Base-by-base conservation (phyloP, 495 filamentous ascomycete species). In the Jackrogersella minutella region DNA sequence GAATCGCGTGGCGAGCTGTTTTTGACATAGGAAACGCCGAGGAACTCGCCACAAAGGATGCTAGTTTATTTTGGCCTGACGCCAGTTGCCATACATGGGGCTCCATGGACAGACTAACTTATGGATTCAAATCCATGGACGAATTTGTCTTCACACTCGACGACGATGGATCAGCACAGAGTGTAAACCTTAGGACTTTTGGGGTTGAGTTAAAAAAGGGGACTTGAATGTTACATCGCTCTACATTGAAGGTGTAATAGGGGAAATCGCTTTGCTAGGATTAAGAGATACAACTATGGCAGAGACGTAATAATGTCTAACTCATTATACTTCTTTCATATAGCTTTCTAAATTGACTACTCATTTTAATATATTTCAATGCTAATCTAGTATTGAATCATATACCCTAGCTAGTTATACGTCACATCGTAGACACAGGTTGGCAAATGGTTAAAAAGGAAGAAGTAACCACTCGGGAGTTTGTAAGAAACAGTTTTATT, bases 91-190 rank as follows among this genome's bases (percentile, higher is more conserved):
- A 73, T 28, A 74, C 73, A 1, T 79, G 76, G 75, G 67, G 44
- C 1, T 59, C 66, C n/a, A 66, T 76, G 70, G 76, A 79, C 28
- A 63, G 77, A 34, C 55, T 65, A 8, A 73, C 72, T 1, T 79
- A 76, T 17, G 68, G 68, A 9, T 73, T 71, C 17, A 59, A 64
- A 30, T 71, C 71, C n/a, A 62, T 73, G 22, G 68, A 73, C 24
- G 71, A 73, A 53, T 71, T 71, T 7, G 22, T 71, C 16, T 73
- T 73, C 16, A 36, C 30, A n/a, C 43, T 69, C 8, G 22, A 10
- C 3, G 52, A 5, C 2, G 30, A 62, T 28, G 61, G 57, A 5
- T 37, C 31, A 6, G 61, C 57, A 1, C 50, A 57, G 44, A 62
- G 50, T 28, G 22, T 65, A 5, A 36, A 61, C 19, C 30, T 69